Evolutionary conservation across 163 green algal species (phyloP), one percentile per base, ranked within the genome.

Genomic region (Coccomyxa subellipsoidea): DNA sequence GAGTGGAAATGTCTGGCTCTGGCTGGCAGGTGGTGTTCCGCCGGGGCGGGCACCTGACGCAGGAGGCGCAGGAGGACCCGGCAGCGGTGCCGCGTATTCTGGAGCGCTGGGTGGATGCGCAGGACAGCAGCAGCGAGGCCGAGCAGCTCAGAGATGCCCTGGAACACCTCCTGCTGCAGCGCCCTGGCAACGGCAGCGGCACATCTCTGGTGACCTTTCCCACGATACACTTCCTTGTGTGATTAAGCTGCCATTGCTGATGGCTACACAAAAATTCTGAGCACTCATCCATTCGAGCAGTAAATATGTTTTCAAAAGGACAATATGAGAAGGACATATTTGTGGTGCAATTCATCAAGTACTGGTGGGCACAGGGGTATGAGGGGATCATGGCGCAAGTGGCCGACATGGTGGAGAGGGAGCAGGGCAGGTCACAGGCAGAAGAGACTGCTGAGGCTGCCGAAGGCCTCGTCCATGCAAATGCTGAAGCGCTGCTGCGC

Each of bases 401-500:
- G 38, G 31, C 23, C 54, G 72, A 78, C 38, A 76, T 89, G 40
- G 54, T 82, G 66, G 77, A 91, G 66, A 71, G 39, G 23, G 70
- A 77, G 10, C 70, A 77, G 32, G n/a, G 66, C 29, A 73, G 66
- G 2, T 32, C 18, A n/a, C 40, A 72, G 23, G 73, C 78, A n/a
- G 73, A 66, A 39, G 80, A 86, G 39, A 84, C 76, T 59, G 82
- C 83, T 9, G 82, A 77, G n/a, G 84, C 87, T 4, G 87, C 88
- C 34, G 27, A 88, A 38, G 77, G 66, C 66, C 66, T 73, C 32
- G 66, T 34, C 8, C 27, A 34, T 79, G 4, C 36, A 88, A 15
- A 75, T 93, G 80, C 54, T 54, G 82, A 92, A 23, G 78, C 78
- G 39, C 83, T 92, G 81, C 84, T 95, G 77, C 77, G 85, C 34